phyloP scores from a whole-genome alignment of 2,329 filamentous ascomycete genomes.

The Penicillium janthinellum region DNA sequence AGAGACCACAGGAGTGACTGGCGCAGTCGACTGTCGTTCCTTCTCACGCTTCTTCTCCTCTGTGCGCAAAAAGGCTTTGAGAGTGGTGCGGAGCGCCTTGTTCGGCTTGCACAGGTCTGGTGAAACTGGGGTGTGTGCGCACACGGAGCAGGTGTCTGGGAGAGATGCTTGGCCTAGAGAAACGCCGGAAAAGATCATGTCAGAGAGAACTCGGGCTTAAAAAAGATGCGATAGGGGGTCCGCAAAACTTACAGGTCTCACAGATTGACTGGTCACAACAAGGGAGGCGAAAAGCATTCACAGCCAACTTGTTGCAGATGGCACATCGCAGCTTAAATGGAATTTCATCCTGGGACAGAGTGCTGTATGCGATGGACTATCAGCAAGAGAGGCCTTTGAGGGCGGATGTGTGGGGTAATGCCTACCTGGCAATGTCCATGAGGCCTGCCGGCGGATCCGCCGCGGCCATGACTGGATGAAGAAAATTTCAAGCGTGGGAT shows the following conservation, averaged over 20 bases:
- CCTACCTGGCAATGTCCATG: slow-evolving; percentile 48
- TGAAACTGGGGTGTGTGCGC: slow-evolving; percentile 86
- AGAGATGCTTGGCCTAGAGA: slow-evolving; percentile 71
- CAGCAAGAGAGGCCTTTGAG: neutral
- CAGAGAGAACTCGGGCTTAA: neutral
- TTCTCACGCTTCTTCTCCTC: slow-evolving; percentile 86
- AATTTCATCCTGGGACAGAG: slow-evolving; percentile 77
- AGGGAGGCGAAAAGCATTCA: slow-evolving; percentile 87
- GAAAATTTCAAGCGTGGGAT: neutral
- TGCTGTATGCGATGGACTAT: slow-evolving; percentile 52
- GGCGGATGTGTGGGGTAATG: neutral
- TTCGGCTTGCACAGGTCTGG: slow-evolving; percentile 84
- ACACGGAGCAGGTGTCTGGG: slow-evolving; percentile 82
- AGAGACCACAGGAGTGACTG: slow-evolving; percentile 31
- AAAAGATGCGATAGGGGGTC: neutral
- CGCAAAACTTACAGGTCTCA: slow-evolving; percentile 69
- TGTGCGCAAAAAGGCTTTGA: slow-evolving; percentile 86
- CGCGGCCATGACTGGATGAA: slow-evolving; percentile 37
- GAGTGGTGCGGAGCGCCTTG: slow-evolving; percentile 87
- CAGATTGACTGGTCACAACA: slow-evolving; percentile 97
- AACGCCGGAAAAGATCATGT: neutral
- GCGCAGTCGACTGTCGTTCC: slow-evolving; percentile 47
- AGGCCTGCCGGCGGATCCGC: slow-evolving; percentile 44
- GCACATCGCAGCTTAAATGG: slow-evolving; percentile 96
- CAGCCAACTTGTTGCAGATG: slow-evolving; percentile 84